A percentile compares a stretch with the other conserved stretches of the same genome.
Conservation (phyloP, 495 filamentous ascomycete species). For the Penicillium lagena region DNA sequence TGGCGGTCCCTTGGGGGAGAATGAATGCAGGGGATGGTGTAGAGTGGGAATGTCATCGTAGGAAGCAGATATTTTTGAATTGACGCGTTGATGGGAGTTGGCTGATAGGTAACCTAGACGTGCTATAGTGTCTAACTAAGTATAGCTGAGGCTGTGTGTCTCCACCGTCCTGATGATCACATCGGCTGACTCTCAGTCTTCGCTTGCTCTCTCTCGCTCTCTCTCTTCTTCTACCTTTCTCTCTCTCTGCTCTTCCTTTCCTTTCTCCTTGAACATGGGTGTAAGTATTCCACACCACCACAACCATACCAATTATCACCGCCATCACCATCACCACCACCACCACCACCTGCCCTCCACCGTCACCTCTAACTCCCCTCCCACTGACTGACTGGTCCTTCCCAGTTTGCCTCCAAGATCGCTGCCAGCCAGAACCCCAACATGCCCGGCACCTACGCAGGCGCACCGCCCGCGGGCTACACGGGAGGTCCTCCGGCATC, state of each 20-base stretch:
- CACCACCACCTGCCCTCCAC: neutral
- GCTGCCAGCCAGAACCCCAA: slow-evolving; percentile 25
- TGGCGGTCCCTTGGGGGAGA: too few relatives aligned
- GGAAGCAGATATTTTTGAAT: too few relatives aligned
- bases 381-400: slow-evolving; percentile 5
- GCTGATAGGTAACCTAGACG: too few relatives aligned
- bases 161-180: too few relatives aligned
- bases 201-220: slow-evolving; percentile 5
- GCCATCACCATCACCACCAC: too few relatives aligned
- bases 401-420: slow-evolving; percentile 42
- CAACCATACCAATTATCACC: too few relatives aligned
- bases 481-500: slow-evolving; percentile 36
- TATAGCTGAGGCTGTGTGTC: too few relatives aligned
- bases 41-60: too few relatives aligned
- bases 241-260: neutral
- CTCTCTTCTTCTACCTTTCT: neutral
- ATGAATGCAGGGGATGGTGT: too few relatives aligned
- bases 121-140: too few relatives aligned
- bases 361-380: neutral
- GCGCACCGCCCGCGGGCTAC: slow-evolving; percentile 35
- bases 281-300: slow-evolving; percentile 15
- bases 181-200: neutral
- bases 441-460: slow-evolving; percentile 27
- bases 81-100: too few relatives aligned
- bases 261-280: slow-evolving; percentile 19